Evolutionary conservation across 1,284 basidiomycete genomes (phyloP).

Genomic region (Vanrija humicola): DNA sequence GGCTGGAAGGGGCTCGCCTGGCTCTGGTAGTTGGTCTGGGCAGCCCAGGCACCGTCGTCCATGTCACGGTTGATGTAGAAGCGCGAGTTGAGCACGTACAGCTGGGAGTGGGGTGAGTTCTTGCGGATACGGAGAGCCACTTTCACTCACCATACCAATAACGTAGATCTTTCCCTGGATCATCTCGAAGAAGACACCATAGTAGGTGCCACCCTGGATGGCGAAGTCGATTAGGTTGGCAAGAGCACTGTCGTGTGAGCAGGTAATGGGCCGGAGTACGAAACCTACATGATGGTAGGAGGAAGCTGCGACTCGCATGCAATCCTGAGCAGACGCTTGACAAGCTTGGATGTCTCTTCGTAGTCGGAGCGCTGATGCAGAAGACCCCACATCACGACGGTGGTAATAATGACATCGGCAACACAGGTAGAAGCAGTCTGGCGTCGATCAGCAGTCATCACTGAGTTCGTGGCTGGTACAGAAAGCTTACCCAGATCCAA

Average conservation of each 20-base stretch:
- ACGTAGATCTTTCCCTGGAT: constrained; percentile 27
- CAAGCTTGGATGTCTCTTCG: constrained; percentile 19
- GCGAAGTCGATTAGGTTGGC: constrained; percentile 23
- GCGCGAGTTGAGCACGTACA: constrained; percentile 27
- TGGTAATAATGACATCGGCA: constrained; percentile 14
- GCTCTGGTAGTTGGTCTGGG: background rate
- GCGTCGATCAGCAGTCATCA: too few species aligned
- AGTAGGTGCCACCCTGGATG: constrained; percentile 17
- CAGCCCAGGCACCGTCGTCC: constrained; percentile 1
- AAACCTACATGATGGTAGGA: constrained; percentile 19
- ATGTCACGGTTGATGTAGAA: constrained; percentile 6
- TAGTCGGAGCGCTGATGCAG: constrained; percentile 21
- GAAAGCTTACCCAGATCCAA: constrained; percentile 7
- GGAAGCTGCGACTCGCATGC: constrained; percentile 29
- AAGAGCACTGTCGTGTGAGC: constrained; percentile 1
- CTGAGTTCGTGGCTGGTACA: too few species aligned
- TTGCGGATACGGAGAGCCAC: too few species aligned
- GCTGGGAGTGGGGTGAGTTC: too few species aligned
- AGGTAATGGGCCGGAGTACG: background rate
- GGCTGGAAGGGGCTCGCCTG: background rate
- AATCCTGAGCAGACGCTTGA: constrained; percentile 19
- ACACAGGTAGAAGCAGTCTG: constrained; percentile 2
- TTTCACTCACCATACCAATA: constrained; percentile 15
- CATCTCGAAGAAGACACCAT: constrained; percentile 27
- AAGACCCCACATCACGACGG: constrained; percentile 22